Conservation (phyloP, 2,329 filamentous ascomycete genomes). For the Diaporthe aspalathi region DNA sequence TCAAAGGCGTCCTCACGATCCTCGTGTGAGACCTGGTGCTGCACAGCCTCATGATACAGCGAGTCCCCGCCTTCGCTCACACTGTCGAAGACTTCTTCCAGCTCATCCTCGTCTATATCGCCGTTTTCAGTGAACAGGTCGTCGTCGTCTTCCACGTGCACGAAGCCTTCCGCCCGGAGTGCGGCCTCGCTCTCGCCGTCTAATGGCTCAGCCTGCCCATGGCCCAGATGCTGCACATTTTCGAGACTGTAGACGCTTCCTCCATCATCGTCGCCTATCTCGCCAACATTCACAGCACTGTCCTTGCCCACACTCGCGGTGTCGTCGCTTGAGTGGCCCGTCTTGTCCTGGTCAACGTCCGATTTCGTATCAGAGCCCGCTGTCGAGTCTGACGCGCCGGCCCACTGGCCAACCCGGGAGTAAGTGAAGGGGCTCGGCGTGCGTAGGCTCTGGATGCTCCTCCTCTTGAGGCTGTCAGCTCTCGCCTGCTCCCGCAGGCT, state of each 20-base stretch:
- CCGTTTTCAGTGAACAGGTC: constrained; percentile 57
- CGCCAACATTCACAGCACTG: constrained; percentile 42
- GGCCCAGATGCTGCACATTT: constrained; percentile 43
- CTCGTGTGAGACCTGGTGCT: constrained; percentile 80
- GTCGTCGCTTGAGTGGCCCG: constrained; percentile 31
- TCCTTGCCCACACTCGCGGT: constrained; percentile 19
- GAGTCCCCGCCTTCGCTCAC: constrained; percentile 72
- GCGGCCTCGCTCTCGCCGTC: constrained; percentile 47
- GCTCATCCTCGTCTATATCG: constrained; percentile 43
- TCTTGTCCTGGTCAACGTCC: constrained; percentile 31
- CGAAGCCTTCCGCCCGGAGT: constrained; percentile 40
- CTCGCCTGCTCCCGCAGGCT: constrained; percentile 81
- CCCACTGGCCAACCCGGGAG: constrained; percentile 67
- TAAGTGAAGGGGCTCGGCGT: constrained; percentile 84
- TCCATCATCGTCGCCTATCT: constrained; percentile 46
- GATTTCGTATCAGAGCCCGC: constrained; percentile 36
- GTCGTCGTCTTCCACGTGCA: constrained; percentile 49
- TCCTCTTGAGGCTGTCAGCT: constrained; percentile 81
- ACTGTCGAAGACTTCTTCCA: constrained; percentile 54
- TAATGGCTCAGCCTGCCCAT: constrained; percentile 41
- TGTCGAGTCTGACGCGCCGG: constrained; percentile 34
- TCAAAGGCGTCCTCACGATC: constrained; percentile 96
- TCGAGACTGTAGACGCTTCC: constrained; percentile 46
- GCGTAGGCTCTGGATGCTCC: constrained; percentile 80
- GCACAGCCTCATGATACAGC: constrained; percentile 70